Conservation (phyloP, 805 yeast species). For the Candida vartiovaarae region DNA sequence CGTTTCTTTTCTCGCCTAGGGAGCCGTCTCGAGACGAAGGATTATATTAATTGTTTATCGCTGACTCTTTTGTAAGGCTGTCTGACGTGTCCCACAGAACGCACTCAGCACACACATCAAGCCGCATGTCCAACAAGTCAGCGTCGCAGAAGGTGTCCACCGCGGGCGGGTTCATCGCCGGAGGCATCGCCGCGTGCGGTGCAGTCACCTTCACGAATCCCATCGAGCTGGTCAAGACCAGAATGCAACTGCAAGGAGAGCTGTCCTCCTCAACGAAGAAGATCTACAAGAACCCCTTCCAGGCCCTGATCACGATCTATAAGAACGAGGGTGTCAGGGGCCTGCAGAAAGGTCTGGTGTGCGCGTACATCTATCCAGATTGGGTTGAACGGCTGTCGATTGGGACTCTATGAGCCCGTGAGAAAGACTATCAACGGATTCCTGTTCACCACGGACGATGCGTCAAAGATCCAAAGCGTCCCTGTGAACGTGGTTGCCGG, state of each 20-base stretch:
- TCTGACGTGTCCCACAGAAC: too few species aligned
- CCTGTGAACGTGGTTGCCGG: slow-evolving; percentile 74
- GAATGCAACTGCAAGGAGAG: slow-evolving; percentile 97
- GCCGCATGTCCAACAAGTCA: slow-evolving; percentile 19
- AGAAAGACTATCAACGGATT: slow-evolving; percentile 51
- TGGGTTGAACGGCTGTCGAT: slow-evolving; percentile 87
- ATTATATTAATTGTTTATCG: too few species aligned
- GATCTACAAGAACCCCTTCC: slow-evolving; percentile 77
- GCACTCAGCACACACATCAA: too few species aligned
- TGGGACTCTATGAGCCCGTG: slow-evolving; percentile 90
- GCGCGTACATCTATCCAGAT: slow-evolving; percentile 90
- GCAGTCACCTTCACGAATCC: slow-evolving; percentile 98
- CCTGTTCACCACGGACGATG: slow-evolving; percentile 44
- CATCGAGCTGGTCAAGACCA: slow-evolving; percentile 85
- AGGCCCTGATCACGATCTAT: slow-evolving; percentile 68
- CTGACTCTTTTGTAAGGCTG: too few species aligned
- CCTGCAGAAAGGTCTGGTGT: slow-evolving; percentile 78
- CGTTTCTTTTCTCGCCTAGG: too few species aligned
- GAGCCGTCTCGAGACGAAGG: too few species aligned
- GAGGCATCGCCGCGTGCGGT: slow-evolving; percentile 93
- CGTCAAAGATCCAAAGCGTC: slow-evolving; percentile 40
- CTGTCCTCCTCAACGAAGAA: slow-evolving; percentile 45
- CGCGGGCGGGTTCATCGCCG: slow-evolving; percentile 79
- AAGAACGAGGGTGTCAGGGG: slow-evolving; percentile 83
- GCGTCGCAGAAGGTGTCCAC: slow-evolving; percentile 59